Conservation (phyloP, 805 yeast species). For the Sugiyamaella boreocaroliniensis region DNA sequence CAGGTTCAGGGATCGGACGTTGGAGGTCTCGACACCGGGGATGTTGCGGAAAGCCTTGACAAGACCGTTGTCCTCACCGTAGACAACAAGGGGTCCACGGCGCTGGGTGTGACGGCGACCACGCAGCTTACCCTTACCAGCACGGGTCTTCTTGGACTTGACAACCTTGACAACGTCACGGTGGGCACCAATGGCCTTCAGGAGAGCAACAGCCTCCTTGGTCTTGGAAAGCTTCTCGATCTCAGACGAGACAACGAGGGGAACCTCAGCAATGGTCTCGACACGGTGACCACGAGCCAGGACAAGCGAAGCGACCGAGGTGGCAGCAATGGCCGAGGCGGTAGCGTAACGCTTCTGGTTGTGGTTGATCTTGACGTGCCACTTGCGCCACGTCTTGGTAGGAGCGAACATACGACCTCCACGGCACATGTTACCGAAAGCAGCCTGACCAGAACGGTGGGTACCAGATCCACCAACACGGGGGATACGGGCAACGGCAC, state of each 20-base stretch:
- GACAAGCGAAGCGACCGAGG: conserved; percentile 96
- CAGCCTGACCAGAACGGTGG: conserved; percentile 99
- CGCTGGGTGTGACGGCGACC: conserved; percentile 99
- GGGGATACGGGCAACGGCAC: conserved; percentile 99
- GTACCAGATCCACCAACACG: conserved; percentile 99
- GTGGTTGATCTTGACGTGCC: conserved; percentile 99
- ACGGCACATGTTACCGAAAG: conserved; percentile 99
- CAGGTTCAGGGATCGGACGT: conserved; percentile 86
- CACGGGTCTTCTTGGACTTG: conserved; percentile 97
- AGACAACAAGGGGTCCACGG: conserved; percentile 99
- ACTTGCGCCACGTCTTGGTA: conserved; percentile 99
- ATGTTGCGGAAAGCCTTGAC: conserved; percentile 99
- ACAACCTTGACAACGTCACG: conserved; percentile 96
- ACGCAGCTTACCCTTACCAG: conserved; percentile 99
- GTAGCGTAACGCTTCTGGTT: conserved; percentile 99
- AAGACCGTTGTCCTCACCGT: conserved; percentile 95
- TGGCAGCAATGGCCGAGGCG: conserved; percentile 99
- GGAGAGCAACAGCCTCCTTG: conserved; percentile 96
- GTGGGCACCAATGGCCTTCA: conserved; percentile 98
- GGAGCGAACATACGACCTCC: conserved; percentile 99
- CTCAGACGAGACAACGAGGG: conserved; percentile 92
- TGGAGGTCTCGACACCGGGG: conserved; percentile 98
- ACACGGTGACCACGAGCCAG: conserved; percentile 99
- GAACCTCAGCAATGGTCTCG: conserved; percentile 96
- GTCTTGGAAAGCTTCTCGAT: conserved; percentile 92